These are phyloP conservation scores for Thymus quinquecostatus DNA, from an alignment of 257 asterid genomes.

Conservation along the genomic window DNA sequence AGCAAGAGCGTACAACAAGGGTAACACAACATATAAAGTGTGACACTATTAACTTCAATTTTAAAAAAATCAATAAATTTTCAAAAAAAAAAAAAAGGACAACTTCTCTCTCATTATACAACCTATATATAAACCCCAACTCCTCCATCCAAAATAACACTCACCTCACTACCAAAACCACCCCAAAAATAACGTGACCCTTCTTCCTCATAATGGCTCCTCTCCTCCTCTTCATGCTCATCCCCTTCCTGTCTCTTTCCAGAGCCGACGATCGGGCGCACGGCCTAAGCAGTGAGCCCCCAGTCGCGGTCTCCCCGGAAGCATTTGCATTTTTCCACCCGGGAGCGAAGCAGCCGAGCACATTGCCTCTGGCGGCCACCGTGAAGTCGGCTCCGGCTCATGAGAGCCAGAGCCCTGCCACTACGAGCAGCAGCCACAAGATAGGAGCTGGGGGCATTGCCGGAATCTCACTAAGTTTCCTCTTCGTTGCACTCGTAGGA, in stretches of 20 bases:
- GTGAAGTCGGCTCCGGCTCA: constrained; percentile 48
- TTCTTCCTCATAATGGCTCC: constrained; percentile 33
- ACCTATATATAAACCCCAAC: constrained; percentile 26
- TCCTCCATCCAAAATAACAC: constrained; percentile 17
- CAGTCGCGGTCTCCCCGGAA: constrained; percentile 41
- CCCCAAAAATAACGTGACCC: not conserved
- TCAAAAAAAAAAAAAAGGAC: constrained; percentile 12
- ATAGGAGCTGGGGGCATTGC: constrained; percentile 41
- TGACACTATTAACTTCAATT: constrained; percentile 27
- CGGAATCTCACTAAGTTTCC: constrained; percentile 38
- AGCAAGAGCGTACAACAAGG: not conserved
- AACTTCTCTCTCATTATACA: constrained; percentile 22
- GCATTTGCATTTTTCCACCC: constrained; percentile 56
- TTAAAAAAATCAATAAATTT: too few species aligned
- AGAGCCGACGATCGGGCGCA: constrained; percentile 45
- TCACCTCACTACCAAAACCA: constrained; percentile 12
- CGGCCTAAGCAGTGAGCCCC: constrained; percentile 37
- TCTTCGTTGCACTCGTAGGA: constrained; percentile 35
- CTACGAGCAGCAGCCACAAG: not conserved
- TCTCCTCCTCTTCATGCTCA: constrained; percentile 26
- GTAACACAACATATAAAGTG: constrained; percentile 28
- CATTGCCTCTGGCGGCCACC: constrained; percentile 50
- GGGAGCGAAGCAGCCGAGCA: constrained; percentile 17
- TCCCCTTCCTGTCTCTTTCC: constrained; percentile 27
- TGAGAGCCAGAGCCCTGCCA: constrained; percentile 28